phyloP scores from a whole-genome alignment of 345 rosid genomes.

The Ceriops decandra region DNA sequence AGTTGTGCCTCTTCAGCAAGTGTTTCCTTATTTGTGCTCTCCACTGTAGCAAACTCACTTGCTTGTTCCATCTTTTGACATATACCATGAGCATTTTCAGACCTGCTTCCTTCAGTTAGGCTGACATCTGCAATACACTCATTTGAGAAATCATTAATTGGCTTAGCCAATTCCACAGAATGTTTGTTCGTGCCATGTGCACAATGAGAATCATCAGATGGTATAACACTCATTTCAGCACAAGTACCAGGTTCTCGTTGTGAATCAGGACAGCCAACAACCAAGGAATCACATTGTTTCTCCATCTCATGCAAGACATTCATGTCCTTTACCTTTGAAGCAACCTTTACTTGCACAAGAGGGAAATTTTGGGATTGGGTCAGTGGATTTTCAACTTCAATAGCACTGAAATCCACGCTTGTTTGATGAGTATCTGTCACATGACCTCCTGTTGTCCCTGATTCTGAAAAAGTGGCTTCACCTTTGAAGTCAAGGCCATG shows the following conservation, averaged over 20 bases:
- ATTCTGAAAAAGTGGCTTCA: constrained; percentile 24
- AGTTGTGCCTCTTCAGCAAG: constrained; percentile 9
- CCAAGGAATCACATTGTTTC: constrained; percentile 9
- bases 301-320: constrained; percentile 18
- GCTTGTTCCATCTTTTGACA: constrained; percentile 23
- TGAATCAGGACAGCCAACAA: constrained; percentile 9
- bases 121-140: constrained; percentile 1
- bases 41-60: constrained; percentile 21
- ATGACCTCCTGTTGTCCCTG: constrained; percentile 2
- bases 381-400: constrained; percentile 31
- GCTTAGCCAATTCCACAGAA: constrained; percentile 20
- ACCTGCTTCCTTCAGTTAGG: constrained; percentile 16
- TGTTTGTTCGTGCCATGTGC: constrained; percentile 15
- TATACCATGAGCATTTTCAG: constrained; percentile 17
- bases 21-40: constrained; percentile 4
- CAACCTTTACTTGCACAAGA: constrained; percentile 24
- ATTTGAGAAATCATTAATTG: constrained; percentile 15
- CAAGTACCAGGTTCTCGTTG: constrained; percentile 21
- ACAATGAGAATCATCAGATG: constrained; percentile 19
- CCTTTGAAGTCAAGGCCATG: constrained; percentile 27
- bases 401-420: constrained; percentile 14
- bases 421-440: constrained; percentile 15
- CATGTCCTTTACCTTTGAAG: constrained; percentile 24
- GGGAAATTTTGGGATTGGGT: constrained; percentile 19
- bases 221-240: constrained; percentile 19